Evolutionary conservation across 2,329 filamentous ascomycete genomes (phyloP).

Genomic region (Trichoderma sp.): DNA sequence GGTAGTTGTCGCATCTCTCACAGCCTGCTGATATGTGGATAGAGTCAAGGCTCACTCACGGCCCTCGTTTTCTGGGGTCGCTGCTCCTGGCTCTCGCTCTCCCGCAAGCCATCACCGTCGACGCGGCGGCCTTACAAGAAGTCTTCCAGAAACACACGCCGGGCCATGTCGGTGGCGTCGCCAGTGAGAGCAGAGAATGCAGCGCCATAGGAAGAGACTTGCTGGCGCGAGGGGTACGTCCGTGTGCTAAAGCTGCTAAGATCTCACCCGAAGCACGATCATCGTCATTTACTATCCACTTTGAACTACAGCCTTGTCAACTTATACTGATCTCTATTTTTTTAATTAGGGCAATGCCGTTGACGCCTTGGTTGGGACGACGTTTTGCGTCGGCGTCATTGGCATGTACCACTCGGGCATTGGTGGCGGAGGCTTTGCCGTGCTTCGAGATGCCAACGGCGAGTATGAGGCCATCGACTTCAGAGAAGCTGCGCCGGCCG

Average conservation of each 20-base stretch:
- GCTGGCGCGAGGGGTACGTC: constrained; percentile 55
- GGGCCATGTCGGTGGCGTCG: constrained; percentile 63
- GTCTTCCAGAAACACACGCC: constrained; percentile 32
- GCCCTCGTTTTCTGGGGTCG: constrained; percentile 12
- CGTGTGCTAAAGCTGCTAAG: not conserved
- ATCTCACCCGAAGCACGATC: constrained; percentile 4
- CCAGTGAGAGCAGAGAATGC: constrained; percentile 70
- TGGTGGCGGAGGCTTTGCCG: constrained; percentile 88
- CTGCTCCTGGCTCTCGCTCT: constrained; percentile 18
- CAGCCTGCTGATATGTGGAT: constrained; percentile 11
- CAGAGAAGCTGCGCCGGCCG: constrained; percentile 82
- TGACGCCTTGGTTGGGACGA: constrained; percentile 74
- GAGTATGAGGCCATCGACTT: constrained; percentile 88
- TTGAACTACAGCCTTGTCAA: not conserved
- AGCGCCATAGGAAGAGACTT: constrained; percentile 70
- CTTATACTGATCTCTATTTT: not conserved
- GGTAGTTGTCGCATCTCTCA: not conserved
- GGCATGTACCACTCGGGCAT: constrained; percentile 82
- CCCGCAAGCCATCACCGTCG: constrained; percentile 9
- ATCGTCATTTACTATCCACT: not conserved
- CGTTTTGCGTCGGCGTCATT: constrained; percentile 74
- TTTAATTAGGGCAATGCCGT: constrained; percentile 68
- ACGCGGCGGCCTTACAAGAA: constrained; percentile 31
- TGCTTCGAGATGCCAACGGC: constrained; percentile 74
- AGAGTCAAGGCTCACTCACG: not conserved